These are phyloP conservation scores for Globisporangium paddicum DNA, from an alignment of 352 stramenopile genomes.

Conservation along the genomic window DNA sequence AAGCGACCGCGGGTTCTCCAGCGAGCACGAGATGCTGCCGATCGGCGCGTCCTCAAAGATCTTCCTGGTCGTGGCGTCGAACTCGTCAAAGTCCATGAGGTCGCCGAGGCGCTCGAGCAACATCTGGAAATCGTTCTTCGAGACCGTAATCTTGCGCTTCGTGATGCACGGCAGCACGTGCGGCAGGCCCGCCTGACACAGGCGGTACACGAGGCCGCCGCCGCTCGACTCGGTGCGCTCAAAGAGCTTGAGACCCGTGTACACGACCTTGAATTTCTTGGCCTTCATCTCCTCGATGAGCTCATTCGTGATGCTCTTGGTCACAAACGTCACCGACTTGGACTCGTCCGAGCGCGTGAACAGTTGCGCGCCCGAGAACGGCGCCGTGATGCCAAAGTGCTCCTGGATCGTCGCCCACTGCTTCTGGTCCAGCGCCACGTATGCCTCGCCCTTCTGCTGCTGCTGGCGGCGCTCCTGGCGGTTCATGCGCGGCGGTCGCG, in stretches of 20 bases:
- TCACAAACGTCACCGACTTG: constrained; percentile 85
- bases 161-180: constrained; percentile 84
- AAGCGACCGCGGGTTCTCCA: constrained; percentile 54
- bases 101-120: constrained; percentile 79
- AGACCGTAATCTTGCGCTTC: constrained; percentile 60
- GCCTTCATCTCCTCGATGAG: constrained; percentile 82
- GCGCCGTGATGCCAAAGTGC: constrained; percentile 68
- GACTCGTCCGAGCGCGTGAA: constrained; percentile 86
- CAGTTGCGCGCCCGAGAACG: constrained; percentile 74
- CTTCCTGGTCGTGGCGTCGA: constrained; percentile 42
- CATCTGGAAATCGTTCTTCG: constrained; percentile 77
- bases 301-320: constrained; percentile 76
- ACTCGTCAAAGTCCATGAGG: constrained; percentile 81
- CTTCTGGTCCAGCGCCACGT: constrained; percentile 57
- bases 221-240: constrained; percentile 79
- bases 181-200: constrained; percentile 85
- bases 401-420: constrained; percentile 61
- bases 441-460: constrained; percentile 61
- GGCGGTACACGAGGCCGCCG: constrained; percentile 75
- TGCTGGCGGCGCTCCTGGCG: constrained; percentile 44
- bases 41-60: constrained; percentile 54
- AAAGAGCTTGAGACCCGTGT: constrained; percentile 91
- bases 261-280: constrained; percentile 87
- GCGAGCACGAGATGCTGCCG: constrained; percentile 76
- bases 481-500: constrained; percentile 9